These are phyloP conservation scores for Talaromyces islandicus DNA, from an alignment of 2,329 filamentous ascomycete species.

Conservation along the genomic window DNA sequence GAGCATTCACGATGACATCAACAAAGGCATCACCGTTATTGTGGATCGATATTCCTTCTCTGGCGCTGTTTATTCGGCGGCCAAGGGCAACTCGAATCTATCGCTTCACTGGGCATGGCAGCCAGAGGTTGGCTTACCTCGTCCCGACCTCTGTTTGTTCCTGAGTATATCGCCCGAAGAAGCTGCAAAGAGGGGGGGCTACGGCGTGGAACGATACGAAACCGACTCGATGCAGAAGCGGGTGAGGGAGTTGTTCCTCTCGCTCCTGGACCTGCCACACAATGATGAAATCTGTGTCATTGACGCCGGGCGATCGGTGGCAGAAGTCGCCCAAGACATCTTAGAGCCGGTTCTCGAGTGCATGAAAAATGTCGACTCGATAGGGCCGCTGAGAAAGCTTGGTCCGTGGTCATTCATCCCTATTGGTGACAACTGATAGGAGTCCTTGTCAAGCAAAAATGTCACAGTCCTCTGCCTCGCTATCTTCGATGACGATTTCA, in stretches of 20 bases:
- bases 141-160: constrained; percentile 82
- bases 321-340: constrained; percentile 46
- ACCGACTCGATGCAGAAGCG: constrained; percentile 72
- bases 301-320: constrained; percentile 48
- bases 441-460: not conserved
- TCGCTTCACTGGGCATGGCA: constrained; percentile 72
- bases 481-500: constrained; percentile 39
- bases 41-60: constrained; percentile 95
- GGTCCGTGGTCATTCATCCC: constrained; percentile 22
- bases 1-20: constrained; percentile 45
- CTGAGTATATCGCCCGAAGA: constrained; percentile 71
- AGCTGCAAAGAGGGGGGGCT: constrained; percentile 74
- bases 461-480: constrained; percentile 8
- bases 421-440: constrained; percentile 8
- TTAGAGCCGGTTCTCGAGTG: constrained; percentile 20
- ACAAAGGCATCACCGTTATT: constrained; percentile 66
- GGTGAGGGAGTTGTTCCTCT: constrained; percentile 68
- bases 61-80: constrained; percentile 86
- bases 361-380: constrained; percentile 26
- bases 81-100: constrained; percentile 69
- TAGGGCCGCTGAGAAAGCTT: constrained; percentile 30
- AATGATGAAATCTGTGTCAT: constrained; percentile 49
- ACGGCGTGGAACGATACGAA: constrained; percentile 85
- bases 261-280: constrained; percentile 43
- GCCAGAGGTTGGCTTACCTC: constrained; percentile 79